phyloP scores from a whole-genome alignment of 2,329 filamentous ascomycete genomes.

The Didymella lethalis region DNA sequence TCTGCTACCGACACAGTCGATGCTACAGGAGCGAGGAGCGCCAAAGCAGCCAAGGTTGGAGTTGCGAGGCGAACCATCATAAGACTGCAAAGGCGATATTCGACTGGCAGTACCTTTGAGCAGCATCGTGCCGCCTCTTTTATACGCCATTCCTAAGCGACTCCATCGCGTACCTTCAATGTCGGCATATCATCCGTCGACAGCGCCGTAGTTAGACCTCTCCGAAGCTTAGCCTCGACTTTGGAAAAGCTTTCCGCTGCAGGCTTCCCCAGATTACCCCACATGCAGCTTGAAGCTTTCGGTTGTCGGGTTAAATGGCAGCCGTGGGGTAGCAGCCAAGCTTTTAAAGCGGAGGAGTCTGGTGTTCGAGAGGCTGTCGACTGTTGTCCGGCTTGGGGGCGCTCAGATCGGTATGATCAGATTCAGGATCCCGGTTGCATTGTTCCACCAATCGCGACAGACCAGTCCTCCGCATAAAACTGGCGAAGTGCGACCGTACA shows the following conservation, averaged over 20 bases:
- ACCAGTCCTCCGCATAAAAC: slow-evolving; percentile 1
- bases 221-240: slow-evolving; percentile 4
- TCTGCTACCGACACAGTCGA: slow-evolving; percentile 22
- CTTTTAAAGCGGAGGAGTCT: not conserved
- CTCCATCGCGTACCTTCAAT: not conserved
- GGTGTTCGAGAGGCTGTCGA: slow-evolving; percentile 4
- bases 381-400: slow-evolving; percentile 10
- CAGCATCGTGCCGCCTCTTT: not conserved
- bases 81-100: not conserved
- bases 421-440: slow-evolving; percentile 5
- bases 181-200: not conserved
- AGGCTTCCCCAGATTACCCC: slow-evolving; percentile 18
- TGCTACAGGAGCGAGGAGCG: slow-evolving; percentile 11
- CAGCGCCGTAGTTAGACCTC: not conserved
- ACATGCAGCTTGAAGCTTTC: slow-evolving; percentile 13
- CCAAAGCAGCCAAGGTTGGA: slow-evolving; percentile 5
- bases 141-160: not conserved
- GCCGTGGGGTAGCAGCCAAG: slow-evolving; percentile 10
- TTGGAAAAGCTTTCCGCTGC: slow-evolving; percentile 22
- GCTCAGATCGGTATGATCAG: not conserved
- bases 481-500: not conserved
- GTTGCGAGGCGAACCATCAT: slow-evolving; percentile 11
- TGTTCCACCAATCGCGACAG: slow-evolving; percentile 19
- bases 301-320: slow-evolving; percentile 7
- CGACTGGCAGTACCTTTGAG: not conserved